Base-by-base conservation (phyloP, 2,329 filamentous ascomycete species). In the Monilinia fructigena region DNA sequence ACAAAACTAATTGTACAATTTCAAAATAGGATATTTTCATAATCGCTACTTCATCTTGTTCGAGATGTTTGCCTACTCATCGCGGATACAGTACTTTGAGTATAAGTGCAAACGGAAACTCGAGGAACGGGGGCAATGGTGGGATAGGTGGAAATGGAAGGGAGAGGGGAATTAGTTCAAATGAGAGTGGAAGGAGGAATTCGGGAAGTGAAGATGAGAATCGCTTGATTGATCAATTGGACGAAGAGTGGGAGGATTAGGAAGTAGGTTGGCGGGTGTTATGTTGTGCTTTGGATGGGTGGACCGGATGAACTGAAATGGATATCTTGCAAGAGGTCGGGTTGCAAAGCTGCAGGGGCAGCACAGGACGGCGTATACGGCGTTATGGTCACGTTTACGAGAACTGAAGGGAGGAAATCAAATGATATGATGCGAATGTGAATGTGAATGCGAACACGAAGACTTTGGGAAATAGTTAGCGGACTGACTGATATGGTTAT, bases 201-300 rank as follows among this genome's bases (percentile, higher is more conserved):
- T 56, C 61, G 14, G 61, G 74, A 38, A 67, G 74, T 45, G 94
- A 97, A 67, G 93, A 93, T 65, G 95, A 98, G 79, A 97, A 98
- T 78, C 82, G 93, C 70, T 80, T 98, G 73, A 98, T 99, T 77
- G 94, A 98, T 77, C 92, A 97, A 78, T 82, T 97, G 68, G 95
- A 98, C 74, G 94, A 98, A 77, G 93, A 97, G 76, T 98, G 94
- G 94, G 93, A 97, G 73, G 93, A 97, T 70, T 88, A 61, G 58
- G 14, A 11, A 10, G n/a, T 8, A 3, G 4, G 12, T 52, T 12
- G 1, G 48, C 10, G 48, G 48, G 48, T 11, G n/a, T 26, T 16
- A 4, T 52, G 48, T 52, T 52, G 48, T 6, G 48, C 23, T 50
- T 26, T 26, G 48, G 48, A n/a, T 52, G 48, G 48, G n/a, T 50